Evolutionary conservation across 129 eudicot genomes (phyloP), one percentile per base, ranked within the genome.

Genomic region (Kitagawia praeruptora): DNA sequence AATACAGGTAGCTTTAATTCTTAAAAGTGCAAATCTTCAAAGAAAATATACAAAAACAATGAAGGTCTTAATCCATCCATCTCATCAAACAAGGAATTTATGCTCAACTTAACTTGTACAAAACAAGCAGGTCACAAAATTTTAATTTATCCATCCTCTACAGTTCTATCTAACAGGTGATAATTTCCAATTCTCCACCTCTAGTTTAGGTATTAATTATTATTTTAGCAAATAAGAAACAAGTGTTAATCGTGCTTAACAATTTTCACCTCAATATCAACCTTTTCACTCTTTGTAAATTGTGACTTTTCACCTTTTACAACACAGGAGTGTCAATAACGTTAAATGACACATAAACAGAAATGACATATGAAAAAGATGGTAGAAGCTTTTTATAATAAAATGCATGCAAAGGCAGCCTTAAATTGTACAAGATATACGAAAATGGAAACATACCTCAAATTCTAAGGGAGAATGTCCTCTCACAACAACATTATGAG

Each of bases 381-480:
- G 37, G 25, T 19, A 6, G 25, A 53, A 1, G n/a, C 25, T 53
- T 5, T 19, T 18, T 7, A 19, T 53, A 19, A 19, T 53, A 19
- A 53, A 18, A 19, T 19, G 9, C 25, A n/a, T n/a, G n/a, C n/a
- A 12, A 7, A 58, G 14, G 14, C 31, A 61, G 14, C 70, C 70
- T 25, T 1, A 28, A 31, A 12, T 34, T 34, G 6, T 28, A 12
- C 25, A 23, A 14, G 9, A 19, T 28, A 27, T 6, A 71, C 77
- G 42, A 25, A 44, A 18, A 25, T 11, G 5, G 58, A 75, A 45
- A 14, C 70, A 4, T 82, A 95, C 97, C 95, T 96, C 98, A 86
- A 92, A 92, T 39, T 90, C 91, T n/a, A 73, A 27, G 1, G 99
- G 98, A 14, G 84, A 75, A 14, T 21, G 87, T 23, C 99, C 99